These are phyloP conservation scores for Linum usitatissimum DNA, from an alignment of 345 rosid genomes.

Conservation along the genomic window DNA sequence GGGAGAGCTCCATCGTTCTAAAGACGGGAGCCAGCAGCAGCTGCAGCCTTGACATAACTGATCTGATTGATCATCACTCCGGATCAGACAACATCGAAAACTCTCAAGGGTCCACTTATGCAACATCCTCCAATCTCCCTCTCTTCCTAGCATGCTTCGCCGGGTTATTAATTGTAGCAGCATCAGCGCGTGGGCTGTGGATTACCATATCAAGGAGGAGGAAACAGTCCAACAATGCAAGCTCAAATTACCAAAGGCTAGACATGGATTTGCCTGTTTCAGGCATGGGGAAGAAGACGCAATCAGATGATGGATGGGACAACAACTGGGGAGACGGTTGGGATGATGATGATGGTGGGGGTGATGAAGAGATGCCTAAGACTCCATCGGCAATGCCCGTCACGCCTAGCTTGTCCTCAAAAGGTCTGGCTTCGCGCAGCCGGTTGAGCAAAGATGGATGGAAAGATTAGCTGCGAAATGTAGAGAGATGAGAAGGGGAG, in stretches of 20 bases:
- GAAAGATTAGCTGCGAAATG: constrained; percentile 44
- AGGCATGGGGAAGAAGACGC: constrained; percentile 12
- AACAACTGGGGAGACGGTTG: constrained; percentile 71
- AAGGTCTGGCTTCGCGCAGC: constrained; percentile 57
- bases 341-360: constrained; percentile 79
- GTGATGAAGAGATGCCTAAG: constrained; percentile 59
- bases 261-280: constrained; percentile 54
- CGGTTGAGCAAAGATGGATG: constrained; percentile 70
- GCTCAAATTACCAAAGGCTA: constrained; percentile 46
- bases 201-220: constrained; percentile 28
- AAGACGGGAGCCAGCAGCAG: constrained; percentile 36
- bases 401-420: constrained; percentile 58
- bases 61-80: constrained; percentile 29
- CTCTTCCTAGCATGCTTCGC: constrained; percentile 24
- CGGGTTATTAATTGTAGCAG: constrained; percentile 28
- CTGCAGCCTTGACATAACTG: constrained; percentile 57
- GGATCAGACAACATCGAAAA: constrained; percentile 17
- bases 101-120: constrained; percentile 19
- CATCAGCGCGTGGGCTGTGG: constrained; percentile 23
- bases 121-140: constrained; percentile 19
- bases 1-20: constrained; percentile 30
- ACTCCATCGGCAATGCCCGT: constrained; percentile 43
- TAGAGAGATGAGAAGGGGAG: background rate
- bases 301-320: constrained; percentile 51
- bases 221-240: constrained; percentile 17